phyloP scores from a whole-genome alignment of 768 basidiomycete genomes.

The Leccinum obscurum region DNA sequence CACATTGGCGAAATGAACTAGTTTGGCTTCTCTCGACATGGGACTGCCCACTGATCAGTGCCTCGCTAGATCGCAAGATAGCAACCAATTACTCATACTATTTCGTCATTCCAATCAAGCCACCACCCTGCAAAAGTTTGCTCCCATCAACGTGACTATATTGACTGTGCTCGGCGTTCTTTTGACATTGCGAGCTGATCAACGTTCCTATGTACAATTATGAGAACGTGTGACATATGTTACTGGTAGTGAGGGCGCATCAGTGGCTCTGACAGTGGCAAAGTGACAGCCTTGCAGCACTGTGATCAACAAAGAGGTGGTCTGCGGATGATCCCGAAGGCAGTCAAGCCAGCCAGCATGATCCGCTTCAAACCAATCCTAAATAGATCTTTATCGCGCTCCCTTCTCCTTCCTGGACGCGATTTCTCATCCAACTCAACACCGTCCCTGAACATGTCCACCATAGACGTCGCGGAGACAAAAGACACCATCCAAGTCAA shows the following conservation, averaged over 20 bases:
- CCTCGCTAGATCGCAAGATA: constrained; percentile 10
- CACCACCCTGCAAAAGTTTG: neutral
- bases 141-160: too few relatives aligned
- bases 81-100: constrained; percentile 29
- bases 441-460: constrained; percentile 20
- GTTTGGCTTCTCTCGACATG: constrained; percentile 16
- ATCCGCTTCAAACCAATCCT: constrained; percentile 2
- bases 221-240: neutral
- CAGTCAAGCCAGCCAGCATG: constrained; percentile 5
- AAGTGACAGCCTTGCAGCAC: too few relatives aligned
- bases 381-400: constrained; percentile 15
- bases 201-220: neutral
- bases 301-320: too few relatives aligned
- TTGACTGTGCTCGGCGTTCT: neutral
- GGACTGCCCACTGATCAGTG: constrained; percentile 16
- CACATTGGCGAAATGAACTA: constrained; percentile 27
- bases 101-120: neutral
- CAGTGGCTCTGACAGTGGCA: neutral
- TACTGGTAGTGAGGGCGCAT: neutral
- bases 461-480: constrained; percentile 40
- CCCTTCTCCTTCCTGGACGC: neutral
- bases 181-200: neutral
- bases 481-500: constrained; percentile 65
- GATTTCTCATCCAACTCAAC: neutral
- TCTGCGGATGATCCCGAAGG: neutral